These are phyloP conservation scores for Endoconidiophora polonica DNA, from an alignment of 2,329 filamentous ascomycete genomes.

Conservation along the genomic window DNA sequence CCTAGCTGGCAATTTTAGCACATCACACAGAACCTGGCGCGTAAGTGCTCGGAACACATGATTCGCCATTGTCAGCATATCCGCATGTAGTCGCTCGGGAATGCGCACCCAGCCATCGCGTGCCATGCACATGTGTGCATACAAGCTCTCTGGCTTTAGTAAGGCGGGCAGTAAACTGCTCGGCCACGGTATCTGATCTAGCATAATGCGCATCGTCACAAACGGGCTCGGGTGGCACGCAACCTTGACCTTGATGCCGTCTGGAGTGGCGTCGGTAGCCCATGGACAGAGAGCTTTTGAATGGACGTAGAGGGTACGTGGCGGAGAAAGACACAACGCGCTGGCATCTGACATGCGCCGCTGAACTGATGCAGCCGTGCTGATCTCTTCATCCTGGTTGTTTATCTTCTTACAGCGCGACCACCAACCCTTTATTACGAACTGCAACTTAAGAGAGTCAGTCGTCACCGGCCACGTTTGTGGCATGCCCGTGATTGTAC, in stretches of 20 bases:
- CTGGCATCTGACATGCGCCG: too few species aligned
- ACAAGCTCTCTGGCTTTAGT: background rate
- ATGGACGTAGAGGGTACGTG: too few species aligned
- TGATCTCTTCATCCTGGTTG: too few species aligned
- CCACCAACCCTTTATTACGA: slow-evolving; percentile 3
- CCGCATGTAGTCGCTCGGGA: slow-evolving; percentile 3
- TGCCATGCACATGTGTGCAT: background rate
- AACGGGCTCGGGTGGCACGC: background rate
- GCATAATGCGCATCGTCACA: background rate
- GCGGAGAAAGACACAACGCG: too few species aligned
- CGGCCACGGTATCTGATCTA: slow-evolving; percentile 1
- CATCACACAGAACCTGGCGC: background rate
- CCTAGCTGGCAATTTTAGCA: background rate
- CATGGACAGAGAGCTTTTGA: too few species aligned
- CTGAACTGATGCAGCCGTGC: too few species aligned
- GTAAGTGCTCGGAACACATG: slow-evolving; percentile 6
- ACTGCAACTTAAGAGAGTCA: background rate
- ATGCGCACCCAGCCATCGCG: slow-evolving; percentile 5
- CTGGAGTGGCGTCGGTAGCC: too few species aligned
- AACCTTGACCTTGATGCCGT: too few species aligned
- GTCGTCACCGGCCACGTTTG: background rate
- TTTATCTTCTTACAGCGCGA: background rate
- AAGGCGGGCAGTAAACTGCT: slow-evolving; percentile 1
- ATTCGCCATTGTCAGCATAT: slow-evolving; percentile 4
- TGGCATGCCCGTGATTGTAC: background rate